These are phyloP conservation scores for Aspergillus ochraceoroseus DNA, from an alignment of 2,329 filamentous ascomycete species.

Conservation along the genomic window DNA sequence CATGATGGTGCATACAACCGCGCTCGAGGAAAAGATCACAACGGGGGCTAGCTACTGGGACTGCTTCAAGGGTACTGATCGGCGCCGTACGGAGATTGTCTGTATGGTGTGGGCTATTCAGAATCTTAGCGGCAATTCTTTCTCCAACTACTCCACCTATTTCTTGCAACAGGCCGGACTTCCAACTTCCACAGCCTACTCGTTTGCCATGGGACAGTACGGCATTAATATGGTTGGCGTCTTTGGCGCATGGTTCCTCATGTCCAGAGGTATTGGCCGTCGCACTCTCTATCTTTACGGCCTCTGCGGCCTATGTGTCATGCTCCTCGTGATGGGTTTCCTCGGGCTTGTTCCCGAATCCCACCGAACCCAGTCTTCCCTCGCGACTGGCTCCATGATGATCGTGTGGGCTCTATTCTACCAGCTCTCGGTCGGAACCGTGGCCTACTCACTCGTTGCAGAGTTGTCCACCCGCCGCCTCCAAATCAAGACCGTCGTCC, in stretches of 20 bases:
- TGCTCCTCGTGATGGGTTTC: conserved; percentile 82
- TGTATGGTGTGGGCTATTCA: conserved; percentile 63
- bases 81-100: conserved; percentile 70
- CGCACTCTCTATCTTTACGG: conserved; percentile 72
- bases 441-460: conserved; percentile 82
- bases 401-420: conserved; percentile 76
- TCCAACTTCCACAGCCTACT: conserved; percentile 47
- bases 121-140: conserved; percentile 59
- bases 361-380: conserved; percentile 57
- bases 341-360: conserved; percentile 64
- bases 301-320: conserved; percentile 64
- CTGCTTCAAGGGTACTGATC: conserved; percentile 75
- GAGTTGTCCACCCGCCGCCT: conserved; percentile 78
- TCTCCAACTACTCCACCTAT: conserved; percentile 61
- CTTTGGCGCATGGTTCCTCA: conserved; percentile 74
- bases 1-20: conserved; percentile 90
- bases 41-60: conserved; percentile 69
- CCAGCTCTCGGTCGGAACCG: conserved; percentile 80
- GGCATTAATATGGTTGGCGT: conserved; percentile 73
- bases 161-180: conserved; percentile 56
- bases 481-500: conserved; percentile 85
- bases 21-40: conserved; percentile 71
- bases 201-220: conserved; percentile 57
- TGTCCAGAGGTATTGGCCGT: conserved; percentile 69
- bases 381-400: conserved; percentile 83